Conservation (phyloP, 352 stramenopile species). For the Pythium dissimile region DNA sequence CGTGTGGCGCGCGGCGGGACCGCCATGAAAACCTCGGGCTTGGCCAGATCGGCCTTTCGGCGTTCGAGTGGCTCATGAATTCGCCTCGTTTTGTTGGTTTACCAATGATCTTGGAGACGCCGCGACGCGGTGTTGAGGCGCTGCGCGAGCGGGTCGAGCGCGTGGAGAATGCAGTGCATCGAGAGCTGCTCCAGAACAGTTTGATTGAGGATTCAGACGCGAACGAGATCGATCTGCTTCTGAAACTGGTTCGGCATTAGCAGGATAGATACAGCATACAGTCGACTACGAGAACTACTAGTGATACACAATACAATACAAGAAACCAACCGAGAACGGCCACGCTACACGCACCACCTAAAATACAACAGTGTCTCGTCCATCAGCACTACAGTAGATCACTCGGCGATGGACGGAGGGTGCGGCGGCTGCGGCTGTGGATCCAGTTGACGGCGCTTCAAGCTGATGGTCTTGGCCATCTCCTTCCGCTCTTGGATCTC, state of each 20-base stretch:
- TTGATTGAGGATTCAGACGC: conserved; percentile 12
- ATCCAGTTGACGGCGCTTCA: conserved; percentile 27
- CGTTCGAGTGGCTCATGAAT: conserved; percentile 46
- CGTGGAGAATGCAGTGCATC: background rate
- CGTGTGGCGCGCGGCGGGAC: conserved; percentile 26
- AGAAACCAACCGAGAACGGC: too few relatives aligned
- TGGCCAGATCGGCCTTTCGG: conserved; percentile 25
- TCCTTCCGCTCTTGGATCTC: conserved; percentile 75
- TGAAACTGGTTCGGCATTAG: conserved; percentile 8
- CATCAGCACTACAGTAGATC: background rate
- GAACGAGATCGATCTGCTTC: conserved; percentile 22
- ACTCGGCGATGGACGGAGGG: conserved; percentile 9
- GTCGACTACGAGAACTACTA: background rate
- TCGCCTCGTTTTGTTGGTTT: conserved; percentile 28
- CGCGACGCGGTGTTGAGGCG: conserved; percentile 13
- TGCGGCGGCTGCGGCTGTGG: background rate
- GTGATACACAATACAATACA: background rate
- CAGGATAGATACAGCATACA: background rate
- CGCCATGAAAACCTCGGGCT: conserved; percentile 44
- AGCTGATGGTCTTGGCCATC: conserved; percentile 58
- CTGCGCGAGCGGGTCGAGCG: background rate
- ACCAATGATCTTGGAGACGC: conserved; percentile 49
- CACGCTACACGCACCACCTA: too few relatives aligned
- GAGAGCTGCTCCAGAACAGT: background rate
- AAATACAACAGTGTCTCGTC: conserved; percentile 1